Conservation (phyloP, 441 rosid genomes). For the Jatropha podagrica region DNA sequence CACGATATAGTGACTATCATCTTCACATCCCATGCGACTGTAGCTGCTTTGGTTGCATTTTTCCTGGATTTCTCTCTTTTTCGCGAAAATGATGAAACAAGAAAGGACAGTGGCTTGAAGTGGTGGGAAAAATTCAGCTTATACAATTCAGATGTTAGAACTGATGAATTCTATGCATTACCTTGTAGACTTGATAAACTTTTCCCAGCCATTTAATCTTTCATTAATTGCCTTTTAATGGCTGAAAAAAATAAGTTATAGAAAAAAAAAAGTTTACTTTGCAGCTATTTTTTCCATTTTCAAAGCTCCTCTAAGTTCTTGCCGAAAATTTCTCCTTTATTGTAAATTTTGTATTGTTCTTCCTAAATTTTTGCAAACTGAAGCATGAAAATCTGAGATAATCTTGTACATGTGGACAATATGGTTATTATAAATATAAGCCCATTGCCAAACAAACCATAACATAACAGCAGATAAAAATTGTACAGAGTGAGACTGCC, state of each 20-base stretch:
- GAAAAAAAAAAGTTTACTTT: background rate
- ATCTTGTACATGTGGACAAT: background rate
- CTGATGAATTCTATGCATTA: constrained; percentile 66
- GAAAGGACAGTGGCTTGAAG: constrained; percentile 58
- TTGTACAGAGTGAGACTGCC: background rate
- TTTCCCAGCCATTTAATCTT: constrained; percentile 48
- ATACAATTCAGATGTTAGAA: constrained; percentile 61
- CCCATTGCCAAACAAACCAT: background rate
- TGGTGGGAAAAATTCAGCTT: constrained; percentile 76
- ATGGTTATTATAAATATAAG: background rate
- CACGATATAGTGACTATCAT: constrained; percentile 52
- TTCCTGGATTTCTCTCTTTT: constrained; percentile 54
- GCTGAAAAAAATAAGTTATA: background rate
- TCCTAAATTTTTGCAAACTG: too few relatives aligned
- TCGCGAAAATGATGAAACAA: constrained; percentile 41
- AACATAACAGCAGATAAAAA: background rate
- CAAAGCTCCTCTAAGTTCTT: background rate
- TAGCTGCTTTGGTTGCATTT: constrained; percentile 53
- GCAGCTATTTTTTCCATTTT: background rate
- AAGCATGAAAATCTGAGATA: background rate
- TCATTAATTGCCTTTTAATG: background rate
- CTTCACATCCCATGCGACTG: constrained; percentile 58
- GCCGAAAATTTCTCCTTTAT: background rate
- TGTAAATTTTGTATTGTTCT: background rate
- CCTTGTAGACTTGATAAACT: constrained; percentile 54